Evolutionary conservation across 2,329 filamentous ascomycete species (phyloP).

Genomic region (Fusarium chlamydosporum): DNA sequence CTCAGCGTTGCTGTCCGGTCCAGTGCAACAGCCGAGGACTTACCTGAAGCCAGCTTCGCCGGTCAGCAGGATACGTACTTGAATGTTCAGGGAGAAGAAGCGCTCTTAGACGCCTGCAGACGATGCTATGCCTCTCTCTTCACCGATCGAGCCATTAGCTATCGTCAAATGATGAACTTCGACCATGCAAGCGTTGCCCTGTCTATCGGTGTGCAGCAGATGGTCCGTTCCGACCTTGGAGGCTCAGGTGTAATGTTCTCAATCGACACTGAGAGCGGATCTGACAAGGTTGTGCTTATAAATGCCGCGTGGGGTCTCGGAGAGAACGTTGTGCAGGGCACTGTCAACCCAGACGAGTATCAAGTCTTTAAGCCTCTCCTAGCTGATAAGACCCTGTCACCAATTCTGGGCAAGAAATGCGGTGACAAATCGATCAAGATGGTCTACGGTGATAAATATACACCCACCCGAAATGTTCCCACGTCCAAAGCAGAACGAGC

Average conservation of each 20-base stretch:
- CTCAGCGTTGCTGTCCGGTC: slow-evolving; percentile 57
- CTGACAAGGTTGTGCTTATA: slow-evolving; percentile 58
- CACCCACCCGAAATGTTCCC: slow-evolving; percentile 54
- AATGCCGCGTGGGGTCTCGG: slow-evolving; percentile 57
- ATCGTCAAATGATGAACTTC: slow-evolving; percentile 50
- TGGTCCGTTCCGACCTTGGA: slow-evolving; percentile 54
- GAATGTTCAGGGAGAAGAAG: slow-evolving; percentile 53
- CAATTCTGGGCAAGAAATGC: slow-evolving; percentile 55
- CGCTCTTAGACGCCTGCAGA: slow-evolving; percentile 54
- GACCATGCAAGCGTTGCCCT: slow-evolving; percentile 50
- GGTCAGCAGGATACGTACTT: slow-evolving; percentile 57
- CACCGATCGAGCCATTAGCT: slow-evolving; percentile 57
- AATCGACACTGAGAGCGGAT: slow-evolving; percentile 58
- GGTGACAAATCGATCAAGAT: slow-evolving; percentile 56
- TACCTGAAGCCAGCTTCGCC: slow-evolving; percentile 58
- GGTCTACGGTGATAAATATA: slow-evolving; percentile 52
- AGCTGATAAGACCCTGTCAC: slow-evolving; percentile 42
- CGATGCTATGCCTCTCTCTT: slow-evolving; percentile 58
- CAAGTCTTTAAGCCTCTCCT: slow-evolving; percentile 58
- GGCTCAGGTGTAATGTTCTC: slow-evolving; percentile 59
- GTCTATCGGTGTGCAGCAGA: slow-evolving; percentile 51
- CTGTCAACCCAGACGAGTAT: slow-evolving; percentile 58
- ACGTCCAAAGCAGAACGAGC: slow-evolving; percentile 55
- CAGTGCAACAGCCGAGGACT: slow-evolving; percentile 58
- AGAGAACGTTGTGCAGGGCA: slow-evolving; percentile 57